A percentile compares a stretch with the other conserved stretches of the same genome.
These are phyloP conservation scores for Eucalyptus polybractea DNA, from an alignment of 345 rosid species.

Conservation along the genomic window DNA sequence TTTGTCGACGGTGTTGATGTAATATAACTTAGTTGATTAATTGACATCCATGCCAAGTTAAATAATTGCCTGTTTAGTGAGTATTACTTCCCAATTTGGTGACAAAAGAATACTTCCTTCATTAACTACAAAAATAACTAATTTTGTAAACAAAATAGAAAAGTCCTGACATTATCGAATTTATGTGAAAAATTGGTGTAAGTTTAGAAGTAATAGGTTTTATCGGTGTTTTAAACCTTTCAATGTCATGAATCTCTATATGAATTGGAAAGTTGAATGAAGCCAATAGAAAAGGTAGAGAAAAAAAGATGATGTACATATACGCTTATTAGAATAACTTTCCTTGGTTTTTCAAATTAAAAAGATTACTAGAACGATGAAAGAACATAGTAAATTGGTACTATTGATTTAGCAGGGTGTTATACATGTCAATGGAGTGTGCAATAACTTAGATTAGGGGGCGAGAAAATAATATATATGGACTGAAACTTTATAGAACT, in stretches of 20 bases:
- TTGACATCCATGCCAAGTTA: neutral
- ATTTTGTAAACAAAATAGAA: neutral
- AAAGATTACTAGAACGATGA: neutral
- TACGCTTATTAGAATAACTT: rapidly evolving
- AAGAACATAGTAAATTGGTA: neutral
- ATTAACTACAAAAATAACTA: neutral
- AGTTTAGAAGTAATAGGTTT: neutral
- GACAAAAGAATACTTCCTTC: neutral
- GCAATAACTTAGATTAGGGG: neutral
- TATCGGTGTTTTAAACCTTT: neutral
- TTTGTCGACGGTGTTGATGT: neutral
- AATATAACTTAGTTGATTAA: neutral
- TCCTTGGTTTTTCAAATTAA: neutral
- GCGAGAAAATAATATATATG: neutral
- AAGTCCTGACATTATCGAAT: rapidly evolving
- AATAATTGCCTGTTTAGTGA: neutral
- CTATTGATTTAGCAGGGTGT: neutral
- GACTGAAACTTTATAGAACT: neutral
- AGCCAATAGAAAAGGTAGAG: neutral
- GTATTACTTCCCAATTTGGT: neutral
- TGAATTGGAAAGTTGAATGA: rapidly evolving
- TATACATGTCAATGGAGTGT: neutral
- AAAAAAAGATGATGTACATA: neutral
- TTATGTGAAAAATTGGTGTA: neutral
- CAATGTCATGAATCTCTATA: neutral